phyloP scores from a whole-genome alignment of 2,329 filamentous ascomycete species.

The Fusarium tjaetaba region DNA sequence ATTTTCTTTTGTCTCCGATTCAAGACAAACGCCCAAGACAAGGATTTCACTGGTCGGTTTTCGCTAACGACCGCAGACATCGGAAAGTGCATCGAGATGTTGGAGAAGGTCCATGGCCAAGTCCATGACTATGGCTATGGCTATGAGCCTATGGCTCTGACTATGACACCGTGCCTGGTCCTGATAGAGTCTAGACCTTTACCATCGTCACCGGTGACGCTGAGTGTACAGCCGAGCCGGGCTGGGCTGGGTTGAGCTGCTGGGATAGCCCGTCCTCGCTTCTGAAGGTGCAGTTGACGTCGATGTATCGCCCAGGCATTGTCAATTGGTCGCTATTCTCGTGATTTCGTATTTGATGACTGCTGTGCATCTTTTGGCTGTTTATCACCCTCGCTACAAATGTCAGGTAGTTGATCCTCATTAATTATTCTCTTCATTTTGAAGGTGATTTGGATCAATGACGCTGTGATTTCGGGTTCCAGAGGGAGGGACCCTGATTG shows the following conservation, averaged over 20 bases:
- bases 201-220: slow-evolving; percentile 11
- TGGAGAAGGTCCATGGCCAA: neutral
- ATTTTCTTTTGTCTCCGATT: neutral
- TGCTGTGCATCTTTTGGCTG: neutral
- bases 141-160: neutral
- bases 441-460: slow-evolving; percentile 14
- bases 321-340: neutral
- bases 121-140: neutral
- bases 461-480: slow-evolving; percentile 5
- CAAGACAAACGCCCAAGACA: neutral
- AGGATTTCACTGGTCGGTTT: neutral
- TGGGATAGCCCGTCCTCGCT: neutral
- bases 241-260: neutral
- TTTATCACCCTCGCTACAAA: too few relatives aligned
- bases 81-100: slow-evolving; percentile 12
- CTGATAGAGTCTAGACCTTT: slow-evolving; percentile 4
- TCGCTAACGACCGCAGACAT: neutral
- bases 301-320: neutral
- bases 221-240: neutral
- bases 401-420: neutral
- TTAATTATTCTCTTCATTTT: neutral
- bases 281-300: neutral
- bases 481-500: slow-evolving; percentile 31
- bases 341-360: neutral
- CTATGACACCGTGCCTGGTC: slow-evolving; percentile 10